These are phyloP conservation scores for Lolium rigidum DNA, from an alignment of 176 grass and related monocot genomes.

Conservation along the genomic window DNA sequence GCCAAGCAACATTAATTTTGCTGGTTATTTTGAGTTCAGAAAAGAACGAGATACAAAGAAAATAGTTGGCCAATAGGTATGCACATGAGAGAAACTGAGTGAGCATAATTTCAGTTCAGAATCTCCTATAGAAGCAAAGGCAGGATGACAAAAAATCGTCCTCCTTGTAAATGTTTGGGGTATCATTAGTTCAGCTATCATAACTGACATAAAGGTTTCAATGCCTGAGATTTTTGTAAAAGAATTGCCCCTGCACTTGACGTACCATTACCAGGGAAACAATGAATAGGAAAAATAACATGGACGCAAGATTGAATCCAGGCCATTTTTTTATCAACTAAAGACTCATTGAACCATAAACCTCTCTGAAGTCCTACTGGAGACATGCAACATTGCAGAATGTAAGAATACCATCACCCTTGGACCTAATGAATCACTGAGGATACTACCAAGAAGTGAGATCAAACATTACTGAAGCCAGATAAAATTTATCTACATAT, in stretches of 20 bases:
- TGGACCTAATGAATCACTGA: background rate
- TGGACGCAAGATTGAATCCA: background rate
- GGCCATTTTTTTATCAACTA: background rate
- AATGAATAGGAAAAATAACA: background rate
- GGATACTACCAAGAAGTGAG: background rate
- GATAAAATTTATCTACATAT: background rate
- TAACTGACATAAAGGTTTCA: background rate
- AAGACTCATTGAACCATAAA: slow-evolving; percentile 19
- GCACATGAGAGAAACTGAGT: background rate
- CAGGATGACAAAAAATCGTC: background rate
- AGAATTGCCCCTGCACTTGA: background rate
- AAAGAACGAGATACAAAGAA: background rate
- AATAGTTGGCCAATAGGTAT: background rate
- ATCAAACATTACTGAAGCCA: background rate
- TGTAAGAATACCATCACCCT: background rate
- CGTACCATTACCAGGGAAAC: background rate
- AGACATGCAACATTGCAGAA: background rate
- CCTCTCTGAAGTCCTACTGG: background rate
- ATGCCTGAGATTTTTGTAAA: background rate
- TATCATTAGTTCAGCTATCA: slow-evolving; percentile 2
- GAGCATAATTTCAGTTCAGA: background rate
- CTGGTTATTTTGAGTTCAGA: background rate
- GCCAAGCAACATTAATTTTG: background rate
- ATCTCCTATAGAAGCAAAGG: background rate
- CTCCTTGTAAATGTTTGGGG: background rate